Evolutionary conservation across 2,329 filamentous ascomycete species (phyloP).

Genomic region (Fusarium haematococcum): DNA sequence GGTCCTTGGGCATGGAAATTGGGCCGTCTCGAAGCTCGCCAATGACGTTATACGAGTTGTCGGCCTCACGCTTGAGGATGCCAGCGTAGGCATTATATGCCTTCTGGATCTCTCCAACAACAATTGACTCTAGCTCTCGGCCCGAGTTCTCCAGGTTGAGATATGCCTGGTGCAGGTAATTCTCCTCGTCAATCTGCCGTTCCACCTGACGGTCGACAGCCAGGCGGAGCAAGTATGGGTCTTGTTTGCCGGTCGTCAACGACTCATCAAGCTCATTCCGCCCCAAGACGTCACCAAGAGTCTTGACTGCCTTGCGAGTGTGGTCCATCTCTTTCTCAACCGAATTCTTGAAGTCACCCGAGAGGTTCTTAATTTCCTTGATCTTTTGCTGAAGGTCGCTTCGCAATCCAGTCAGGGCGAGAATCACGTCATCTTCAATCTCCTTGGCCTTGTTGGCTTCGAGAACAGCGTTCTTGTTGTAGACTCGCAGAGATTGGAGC

Average conservation of each 20-base stretch:
- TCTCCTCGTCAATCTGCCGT: slow-evolving; percentile 94
- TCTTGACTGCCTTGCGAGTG: slow-evolving; percentile 82
- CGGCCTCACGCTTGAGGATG: slow-evolving; percentile 91
- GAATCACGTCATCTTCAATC: slow-evolving; percentile 91
- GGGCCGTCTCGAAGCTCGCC: slow-evolving; percentile 87
- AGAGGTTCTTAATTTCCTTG: slow-evolving; percentile 95
- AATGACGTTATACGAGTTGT: slow-evolving; percentile 80
- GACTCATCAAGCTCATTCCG: slow-evolving; percentile 83
- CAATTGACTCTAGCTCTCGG: slow-evolving; percentile 93
- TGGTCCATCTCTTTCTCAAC: slow-evolving; percentile 94
- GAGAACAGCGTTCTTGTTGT: slow-evolving; percentile 82
- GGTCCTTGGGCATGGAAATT: slow-evolving; percentile 92
- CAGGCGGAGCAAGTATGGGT: slow-evolving; percentile 89
- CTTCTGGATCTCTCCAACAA: slow-evolving; percentile 97
- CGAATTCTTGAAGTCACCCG: slow-evolving; percentile 95
- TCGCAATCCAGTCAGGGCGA: slow-evolving; percentile 85
- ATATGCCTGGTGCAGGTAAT: slow-evolving; percentile 96
- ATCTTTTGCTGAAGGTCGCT: slow-evolving; percentile 95
- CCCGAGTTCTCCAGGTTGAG: slow-evolving; percentile 95
- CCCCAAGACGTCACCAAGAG: slow-evolving; percentile 84
- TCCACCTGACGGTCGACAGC: slow-evolving; percentile 91
- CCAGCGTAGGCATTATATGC: slow-evolving; percentile 94
- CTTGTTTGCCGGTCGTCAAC: slow-evolving; percentile 82
- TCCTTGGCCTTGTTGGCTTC: slow-evolving; percentile 91
- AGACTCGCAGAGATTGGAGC: slow-evolving; percentile 80